Evolutionary conservation across 805 yeast species (phyloP).

Genomic region (Peterozyma toletana): DNA sequence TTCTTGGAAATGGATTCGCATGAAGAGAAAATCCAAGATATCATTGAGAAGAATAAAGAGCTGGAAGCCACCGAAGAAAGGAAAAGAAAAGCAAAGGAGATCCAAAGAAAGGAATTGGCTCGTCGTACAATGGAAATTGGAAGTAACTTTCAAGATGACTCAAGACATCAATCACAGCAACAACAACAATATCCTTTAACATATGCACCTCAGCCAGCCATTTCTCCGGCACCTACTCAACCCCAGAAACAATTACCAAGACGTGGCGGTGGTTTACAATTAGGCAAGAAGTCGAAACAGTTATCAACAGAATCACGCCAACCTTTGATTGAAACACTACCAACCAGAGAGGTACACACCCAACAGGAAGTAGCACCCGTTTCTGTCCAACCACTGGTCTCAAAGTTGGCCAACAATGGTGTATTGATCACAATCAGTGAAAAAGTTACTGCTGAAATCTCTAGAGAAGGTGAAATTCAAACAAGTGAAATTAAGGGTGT

Average conservation of each 20-base stretch:
- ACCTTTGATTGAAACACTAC: conserved; percentile 21
- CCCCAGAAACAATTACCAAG: conserved; percentile 26
- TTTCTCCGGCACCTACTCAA: conserved; percentile 10
- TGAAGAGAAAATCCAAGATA: conserved; percentile 97
- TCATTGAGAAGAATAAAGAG: conserved; percentile 94
- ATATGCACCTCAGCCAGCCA: conserved; percentile 18
- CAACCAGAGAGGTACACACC: conserved; percentile 13
- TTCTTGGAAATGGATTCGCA: conserved; percentile 97
- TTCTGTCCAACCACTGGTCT: conserved; percentile 8
- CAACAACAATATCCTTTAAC: conserved; percentile 4
- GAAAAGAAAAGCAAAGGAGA: conserved; percentile 88
- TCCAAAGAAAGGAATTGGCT: conserved; percentile 72
- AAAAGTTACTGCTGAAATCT: conserved; percentile 65
- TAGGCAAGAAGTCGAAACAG: conserved; percentile 47
- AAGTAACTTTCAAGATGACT: conserved; percentile 11
- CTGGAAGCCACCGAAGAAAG: conserved; percentile 95
- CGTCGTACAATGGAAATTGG: conserved; percentile 46
- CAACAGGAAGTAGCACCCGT: conserved; percentile 16
- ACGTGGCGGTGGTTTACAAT: conserved; percentile 65
- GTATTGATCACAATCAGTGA: conserved; percentile 74
- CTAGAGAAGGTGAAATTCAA: conserved; percentile 73
- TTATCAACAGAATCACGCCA: conserved; percentile 14
- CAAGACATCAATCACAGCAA: conserved; percentile 2
- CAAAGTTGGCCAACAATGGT: conserved; percentile 55
- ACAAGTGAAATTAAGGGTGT: conserved; percentile 85